Conservation (phyloP, 176 grass and related monocot genomes). For the Coix lacrymajobi region DNA sequence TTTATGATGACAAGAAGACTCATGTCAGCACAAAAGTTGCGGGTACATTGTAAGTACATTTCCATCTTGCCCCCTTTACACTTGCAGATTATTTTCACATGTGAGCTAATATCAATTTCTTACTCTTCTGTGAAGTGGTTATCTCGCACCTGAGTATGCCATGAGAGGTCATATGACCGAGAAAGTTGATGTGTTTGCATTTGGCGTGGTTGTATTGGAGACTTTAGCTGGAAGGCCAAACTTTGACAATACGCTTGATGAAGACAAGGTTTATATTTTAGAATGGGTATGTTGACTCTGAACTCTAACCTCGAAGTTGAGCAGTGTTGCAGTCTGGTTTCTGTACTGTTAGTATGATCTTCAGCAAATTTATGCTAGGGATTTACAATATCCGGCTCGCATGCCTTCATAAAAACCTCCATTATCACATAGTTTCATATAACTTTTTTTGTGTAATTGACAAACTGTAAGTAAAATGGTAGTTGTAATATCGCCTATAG, state of each 20-base stretch:
- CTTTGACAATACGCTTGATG: slow-evolving; percentile 21
- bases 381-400: not conserved
- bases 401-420: not conserved
- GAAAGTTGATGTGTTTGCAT: slow-evolving; percentile 74
- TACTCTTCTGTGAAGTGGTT: slow-evolving; percentile 45
- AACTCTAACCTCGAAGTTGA: not conserved
- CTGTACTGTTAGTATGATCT: not conserved
- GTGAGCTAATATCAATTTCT: not conserved
- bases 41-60: slow-evolving; percentile 76
- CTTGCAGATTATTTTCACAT: not conserved
- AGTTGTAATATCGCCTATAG: not conserved
- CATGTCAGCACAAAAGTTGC: slow-evolving; percentile 90
- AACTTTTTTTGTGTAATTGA: not conserved
- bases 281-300: slow-evolving; percentile 63
- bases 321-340: not conserved
- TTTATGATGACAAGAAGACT: slow-evolving; percentile 80
- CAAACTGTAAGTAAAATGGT: not conserved
- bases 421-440: slow-evolving; percentile 33
- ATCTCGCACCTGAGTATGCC: slow-evolving; percentile 87
- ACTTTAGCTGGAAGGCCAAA: slow-evolving; percentile 60
- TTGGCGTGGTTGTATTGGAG: slow-evolving; percentile 59
- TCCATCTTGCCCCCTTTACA: not conserved
- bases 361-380: not conserved
- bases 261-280: slow-evolving; percentile 50
- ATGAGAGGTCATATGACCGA: slow-evolving; percentile 91